A percentile compares a stretch with the other conserved stretches of the same genome.
Evolutionary conservation across 305 asterid genomes (phyloP).

Genomic region (Fraxinus nigra): DNA sequence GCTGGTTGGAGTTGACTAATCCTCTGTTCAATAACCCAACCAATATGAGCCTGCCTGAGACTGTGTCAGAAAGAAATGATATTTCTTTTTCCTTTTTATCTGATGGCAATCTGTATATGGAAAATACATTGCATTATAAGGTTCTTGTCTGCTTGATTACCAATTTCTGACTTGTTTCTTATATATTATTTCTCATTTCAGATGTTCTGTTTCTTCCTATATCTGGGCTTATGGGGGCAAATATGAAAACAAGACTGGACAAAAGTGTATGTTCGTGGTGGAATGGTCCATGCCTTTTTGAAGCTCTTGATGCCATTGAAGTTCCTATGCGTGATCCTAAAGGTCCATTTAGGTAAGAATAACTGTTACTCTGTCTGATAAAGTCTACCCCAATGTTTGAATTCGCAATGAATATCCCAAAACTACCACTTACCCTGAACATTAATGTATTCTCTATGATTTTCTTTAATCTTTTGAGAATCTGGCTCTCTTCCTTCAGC

Average conservation of each 20-base stretch:
- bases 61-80: not conserved
- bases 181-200: constrained; percentile 28
- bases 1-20: not conserved
- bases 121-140: not conserved
- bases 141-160: not conserved
- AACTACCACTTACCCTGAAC: not conserved
- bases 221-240: constrained; percentile 78
- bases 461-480: not conserved
- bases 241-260: constrained; percentile 66
- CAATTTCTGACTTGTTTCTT: not conserved
- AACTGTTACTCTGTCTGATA: constrained; percentile 4
- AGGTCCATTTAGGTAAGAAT: constrained; percentile 75
- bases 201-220: constrained; percentile 91
- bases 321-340: constrained; percentile 79
- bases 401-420: not conserved
- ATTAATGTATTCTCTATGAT: not conserved
- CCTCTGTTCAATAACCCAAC: not conserved
- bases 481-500: not conserved
- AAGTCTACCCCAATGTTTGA: not conserved
- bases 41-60: not conserved
- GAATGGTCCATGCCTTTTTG: constrained; percentile 85
- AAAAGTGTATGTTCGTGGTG: constrained; percentile 79
- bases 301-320: constrained; percentile 81
- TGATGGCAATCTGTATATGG: not conserved
- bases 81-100: not conserved